Evolutionary conservation across 176 grass and related monocot genomes (phyloP).

Genomic region (Hordeum marinum): DNA sequence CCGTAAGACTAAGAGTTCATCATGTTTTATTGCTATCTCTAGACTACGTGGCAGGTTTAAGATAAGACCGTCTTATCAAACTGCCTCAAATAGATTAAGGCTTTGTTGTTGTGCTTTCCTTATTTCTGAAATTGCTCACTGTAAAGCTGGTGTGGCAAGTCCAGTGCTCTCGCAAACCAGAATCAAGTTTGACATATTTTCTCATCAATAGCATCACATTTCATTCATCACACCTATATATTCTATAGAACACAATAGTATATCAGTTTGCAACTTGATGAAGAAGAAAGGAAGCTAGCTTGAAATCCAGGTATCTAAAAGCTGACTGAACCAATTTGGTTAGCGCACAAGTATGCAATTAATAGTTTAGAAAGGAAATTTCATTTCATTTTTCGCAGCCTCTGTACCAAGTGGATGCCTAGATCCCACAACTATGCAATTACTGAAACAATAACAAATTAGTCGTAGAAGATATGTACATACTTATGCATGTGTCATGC

Average conservation of each 20-base stretch:
- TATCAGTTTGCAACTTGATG: neutral
- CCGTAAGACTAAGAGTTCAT: no score
- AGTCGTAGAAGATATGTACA: neutral
- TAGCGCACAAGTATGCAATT: neutral
- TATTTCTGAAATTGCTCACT: neutral
- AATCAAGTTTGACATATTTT: neutral
- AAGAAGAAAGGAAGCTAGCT: neutral
- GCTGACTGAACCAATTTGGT: neutral
- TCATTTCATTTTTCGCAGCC: neutral
- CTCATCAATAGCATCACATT: neutral
- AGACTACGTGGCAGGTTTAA: no score
- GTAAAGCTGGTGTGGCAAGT: neutral
- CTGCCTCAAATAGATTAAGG: neutral
- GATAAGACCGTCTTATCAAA: no score
- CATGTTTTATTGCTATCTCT: no score
- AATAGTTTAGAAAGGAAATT: neutral
- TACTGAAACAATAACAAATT: neutral
- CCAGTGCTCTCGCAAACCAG: neutral
- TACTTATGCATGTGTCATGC: slow-evolving; percentile 98
- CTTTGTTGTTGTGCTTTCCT: neutral
- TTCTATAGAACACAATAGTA: neutral
- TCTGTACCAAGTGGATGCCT: neutral
- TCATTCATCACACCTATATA: neutral
- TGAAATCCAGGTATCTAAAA: neutral
- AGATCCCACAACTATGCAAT: neutral